phyloP scores from a whole-genome alignment of 148 eudicot species.

The Heliamphora exappendiculata region DNA sequence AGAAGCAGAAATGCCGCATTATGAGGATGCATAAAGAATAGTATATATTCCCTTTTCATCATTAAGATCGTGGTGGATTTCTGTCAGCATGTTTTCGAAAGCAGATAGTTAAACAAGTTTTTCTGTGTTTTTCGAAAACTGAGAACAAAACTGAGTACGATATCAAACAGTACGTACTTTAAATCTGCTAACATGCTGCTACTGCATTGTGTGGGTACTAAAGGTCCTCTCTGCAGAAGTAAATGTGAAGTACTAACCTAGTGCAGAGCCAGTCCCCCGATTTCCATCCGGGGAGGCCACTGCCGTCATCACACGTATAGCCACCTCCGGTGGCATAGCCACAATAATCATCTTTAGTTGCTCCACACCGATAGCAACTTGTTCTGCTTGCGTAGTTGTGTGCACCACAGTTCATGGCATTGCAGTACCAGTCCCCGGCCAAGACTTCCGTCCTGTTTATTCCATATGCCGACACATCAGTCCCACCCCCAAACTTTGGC shows the following conservation, averaged over 20 bases:
- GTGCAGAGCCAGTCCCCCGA: slow-evolving; percentile 80
- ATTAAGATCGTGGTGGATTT: too few species aligned
- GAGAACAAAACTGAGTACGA: too few species aligned
- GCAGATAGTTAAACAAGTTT: too few species aligned
- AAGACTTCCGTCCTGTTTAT: slow-evolving; percentile 38
- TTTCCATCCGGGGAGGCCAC: slow-evolving; percentile 73
- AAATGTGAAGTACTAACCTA: slow-evolving; percentile 26
- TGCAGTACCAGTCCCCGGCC: slow-evolving; percentile 94
- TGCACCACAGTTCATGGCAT: slow-evolving; percentile 52
- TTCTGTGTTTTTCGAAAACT: too few species aligned
- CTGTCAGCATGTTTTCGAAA: too few species aligned
- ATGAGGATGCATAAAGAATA: neutral
- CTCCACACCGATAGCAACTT: slow-evolving; percentile 54
- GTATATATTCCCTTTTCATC: neutral
- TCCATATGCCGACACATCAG: slow-evolving; percentile 35
- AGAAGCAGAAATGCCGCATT: neutral
- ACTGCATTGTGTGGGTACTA: neutral
- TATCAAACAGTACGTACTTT: too few species aligned
- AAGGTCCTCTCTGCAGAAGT: neutral
- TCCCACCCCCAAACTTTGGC: slow-evolving; percentile 36
- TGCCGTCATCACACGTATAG: slow-evolving; percentile 25
- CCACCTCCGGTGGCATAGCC: slow-evolving; percentile 32
- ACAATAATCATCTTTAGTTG: slow-evolving; percentile 25
- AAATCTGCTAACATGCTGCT: too few species aligned
- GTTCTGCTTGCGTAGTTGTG: slow-evolving; percentile 89